Evolutionary conservation across 2,329 filamentous ascomycete genomes (phyloP).

Genomic region (Colletotrichum eremochloae): DNA sequence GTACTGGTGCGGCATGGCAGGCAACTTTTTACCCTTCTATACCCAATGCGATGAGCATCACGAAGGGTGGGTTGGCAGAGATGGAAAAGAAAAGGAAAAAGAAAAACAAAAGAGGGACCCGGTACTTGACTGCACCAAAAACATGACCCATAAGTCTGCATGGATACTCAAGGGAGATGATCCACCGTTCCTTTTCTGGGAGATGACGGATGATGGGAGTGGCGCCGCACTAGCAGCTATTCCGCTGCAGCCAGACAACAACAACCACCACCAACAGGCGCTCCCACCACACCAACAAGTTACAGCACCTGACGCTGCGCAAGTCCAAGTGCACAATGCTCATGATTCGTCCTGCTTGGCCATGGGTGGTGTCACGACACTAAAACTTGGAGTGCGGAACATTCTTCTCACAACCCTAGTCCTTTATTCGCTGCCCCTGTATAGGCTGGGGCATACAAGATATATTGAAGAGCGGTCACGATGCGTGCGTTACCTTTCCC

Average conservation of each 20-base stretch:
- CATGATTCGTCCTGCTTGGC: conserved; percentile 20
- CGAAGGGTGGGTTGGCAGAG: not conserved
- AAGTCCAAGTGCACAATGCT: conserved; percentile 6
- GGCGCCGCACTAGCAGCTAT: conserved; percentile 39
- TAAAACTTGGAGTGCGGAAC: conserved; percentile 33
- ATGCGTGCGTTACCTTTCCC: conserved; percentile 17
- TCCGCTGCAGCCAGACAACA: conserved; percentile 40
- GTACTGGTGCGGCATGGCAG: not conserved
- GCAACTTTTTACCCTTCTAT: conserved; percentile 14
- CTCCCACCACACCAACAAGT: conserved; percentile 20
- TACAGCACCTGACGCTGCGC: conserved; percentile 16
- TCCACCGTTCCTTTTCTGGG: conserved; percentile 42
- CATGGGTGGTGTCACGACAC: conserved; percentile 22
- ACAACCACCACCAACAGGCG: conserved; percentile 23
- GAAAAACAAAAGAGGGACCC: conserved; percentile 32
- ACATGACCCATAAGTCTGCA: conserved; percentile 18
- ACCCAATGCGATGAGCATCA: conserved; percentile 28
- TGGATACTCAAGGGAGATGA: conserved; percentile 36
- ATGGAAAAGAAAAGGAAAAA: not conserved
- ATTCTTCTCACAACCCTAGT: conserved; percentile 28
- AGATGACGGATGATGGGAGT: conserved; percentile 44
- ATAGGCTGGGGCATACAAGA: conserved; percentile 17
- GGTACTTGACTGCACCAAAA: conserved; percentile 42
- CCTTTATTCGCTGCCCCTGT: conserved; percentile 14
- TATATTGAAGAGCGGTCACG: conserved; percentile 38